These are phyloP conservation scores for Quercus bicolor DNA, from an alignment of 306 rosid species.

Conservation along the genomic window DNA sequence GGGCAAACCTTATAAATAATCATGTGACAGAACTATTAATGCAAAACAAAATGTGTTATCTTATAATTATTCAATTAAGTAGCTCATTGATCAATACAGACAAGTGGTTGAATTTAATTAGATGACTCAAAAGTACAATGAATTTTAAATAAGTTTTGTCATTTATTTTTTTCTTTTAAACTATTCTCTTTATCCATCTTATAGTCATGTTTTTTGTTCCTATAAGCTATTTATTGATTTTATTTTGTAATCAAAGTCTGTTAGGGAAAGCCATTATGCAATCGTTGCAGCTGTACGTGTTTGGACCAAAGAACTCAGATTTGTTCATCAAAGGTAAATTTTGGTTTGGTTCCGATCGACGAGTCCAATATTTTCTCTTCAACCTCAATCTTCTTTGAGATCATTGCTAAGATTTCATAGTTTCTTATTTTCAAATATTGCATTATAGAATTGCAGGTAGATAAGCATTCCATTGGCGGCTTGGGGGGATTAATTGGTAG, in stretches of 20 bases:
- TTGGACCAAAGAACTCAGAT: conserved; percentile 52
- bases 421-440: not conserved
- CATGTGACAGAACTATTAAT: too few relatives aligned
- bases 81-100: too few relatives aligned
- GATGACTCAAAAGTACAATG: too few relatives aligned
- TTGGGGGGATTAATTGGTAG: conserved; percentile 72
- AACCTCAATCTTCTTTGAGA: not conserved
- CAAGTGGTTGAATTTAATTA: too few relatives aligned
- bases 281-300: conserved; percentile 73
- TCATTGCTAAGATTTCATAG: not conserved
- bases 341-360: not conserved
- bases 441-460: conserved; percentile 46
- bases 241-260: conserved; percentile 44
- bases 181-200: not conserved
- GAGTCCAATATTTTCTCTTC: not conserved
- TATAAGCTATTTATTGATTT: conserved; percentile 7
- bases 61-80: too few relatives aligned
- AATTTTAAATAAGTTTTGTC: too few relatives aligned
- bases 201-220: too few relatives aligned
- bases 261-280: conserved; percentile 65
- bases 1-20: too few relatives aligned
- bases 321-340: conserved; percentile 45
- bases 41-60: too few relatives aligned
- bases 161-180: too few relatives aligned
- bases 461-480: conserved; percentile 52